Percentiles rank a stretch among this genome's conserved stretches.
Evolutionary conservation across 164 flowering plant species (phyloP).

Genomic region (Macadamia tetraphylla): DNA sequence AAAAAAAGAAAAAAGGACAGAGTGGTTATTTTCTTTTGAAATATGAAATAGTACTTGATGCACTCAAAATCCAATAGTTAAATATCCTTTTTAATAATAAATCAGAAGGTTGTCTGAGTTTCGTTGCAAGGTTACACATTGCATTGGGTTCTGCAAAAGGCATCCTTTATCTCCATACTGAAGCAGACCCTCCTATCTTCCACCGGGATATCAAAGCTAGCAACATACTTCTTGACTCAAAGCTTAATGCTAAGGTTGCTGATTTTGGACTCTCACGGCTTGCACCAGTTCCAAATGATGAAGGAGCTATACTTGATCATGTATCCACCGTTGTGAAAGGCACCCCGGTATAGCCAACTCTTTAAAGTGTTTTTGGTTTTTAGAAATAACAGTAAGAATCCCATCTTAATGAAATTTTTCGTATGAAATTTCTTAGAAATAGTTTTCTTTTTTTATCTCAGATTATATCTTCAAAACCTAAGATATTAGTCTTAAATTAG

Average conservation of each 20-base stretch:
- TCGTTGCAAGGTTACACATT: constrained; percentile 29
- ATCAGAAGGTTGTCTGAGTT: constrained; percentile 21
- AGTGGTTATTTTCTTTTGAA: no score
- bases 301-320: constrained; percentile 36
- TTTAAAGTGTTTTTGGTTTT: neutral
- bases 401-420: neutral
- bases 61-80: no score
- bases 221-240: constrained; percentile 47
- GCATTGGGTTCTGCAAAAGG: constrained; percentile 55
- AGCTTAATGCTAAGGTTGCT: constrained; percentile 41
- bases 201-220: constrained; percentile 56
- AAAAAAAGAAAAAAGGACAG: no score
- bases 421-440: neutral
- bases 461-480: no score
- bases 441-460: no score
- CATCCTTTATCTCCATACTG: constrained; percentile 59
- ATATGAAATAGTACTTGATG: no score
- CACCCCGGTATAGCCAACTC: constrained; percentile 37
- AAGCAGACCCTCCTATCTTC: constrained; percentile 52
- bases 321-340: constrained; percentile 52
- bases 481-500: no score
- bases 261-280: constrained; percentile 54
- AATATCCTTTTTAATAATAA: neutral
- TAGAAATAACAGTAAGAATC: neutral
- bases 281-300: constrained; percentile 34